A percentile compares a stretch with the other conserved stretches of the same genome.
These are phyloP conservation scores for Sugiyamaella qingdaonensis DNA, from an alignment of 805 yeast genomes.

Conservation along the genomic window DNA sequence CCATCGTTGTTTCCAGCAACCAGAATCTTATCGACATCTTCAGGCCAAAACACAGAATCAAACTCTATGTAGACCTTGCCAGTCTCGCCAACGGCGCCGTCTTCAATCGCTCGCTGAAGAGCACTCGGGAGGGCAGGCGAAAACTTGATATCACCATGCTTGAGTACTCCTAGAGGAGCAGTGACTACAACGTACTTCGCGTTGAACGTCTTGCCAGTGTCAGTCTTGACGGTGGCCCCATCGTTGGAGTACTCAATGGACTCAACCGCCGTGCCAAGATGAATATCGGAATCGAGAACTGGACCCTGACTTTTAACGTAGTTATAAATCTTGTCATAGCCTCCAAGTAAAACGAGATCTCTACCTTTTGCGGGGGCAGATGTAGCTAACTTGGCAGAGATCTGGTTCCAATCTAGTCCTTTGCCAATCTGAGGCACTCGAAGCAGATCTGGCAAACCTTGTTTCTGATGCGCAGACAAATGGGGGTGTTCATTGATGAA, in stretches of 20 bases:
- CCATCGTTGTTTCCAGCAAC: slow-evolving; percentile 38
- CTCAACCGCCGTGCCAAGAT: slow-evolving; percentile 41
- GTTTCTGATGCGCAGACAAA: slow-evolving; percentile 37
- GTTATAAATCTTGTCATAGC: slow-evolving; percentile 51
- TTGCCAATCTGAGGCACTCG: slow-evolving; percentile 73
- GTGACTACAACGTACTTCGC: slow-evolving; percentile 66
- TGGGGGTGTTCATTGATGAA: slow-evolving; percentile 39
- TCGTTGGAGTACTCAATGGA: slow-evolving; percentile 34
- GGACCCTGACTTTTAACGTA: slow-evolving; percentile 33
- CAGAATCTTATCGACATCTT: slow-evolving; percentile 44
- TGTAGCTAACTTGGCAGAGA: slow-evolving; percentile 62
- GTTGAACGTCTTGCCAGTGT: slow-evolving; percentile 21
- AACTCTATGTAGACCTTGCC: slow-evolving; percentile 76
- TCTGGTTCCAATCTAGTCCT: slow-evolving; percentile 61
- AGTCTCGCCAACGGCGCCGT: slow-evolving; percentile 58
- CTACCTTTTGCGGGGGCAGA: slow-evolving; percentile 73
- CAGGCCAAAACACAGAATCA: slow-evolving; percentile 56
- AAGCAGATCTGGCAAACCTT: slow-evolving; percentile 49
- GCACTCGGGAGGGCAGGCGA: slow-evolving; percentile 48
- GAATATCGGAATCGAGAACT: slow-evolving; percentile 31
- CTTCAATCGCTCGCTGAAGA: slow-evolving; percentile 38
- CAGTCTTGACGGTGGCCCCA: slow-evolving; percentile 26
- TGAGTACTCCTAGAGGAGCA: slow-evolving; percentile 70
- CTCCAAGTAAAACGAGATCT: slow-evolving; percentile 62
- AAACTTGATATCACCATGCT: slow-evolving; percentile 46